phyloP scores from a whole-genome alignment of 371 early-diverging fungal species.

The Nematocida sp. region DNA sequence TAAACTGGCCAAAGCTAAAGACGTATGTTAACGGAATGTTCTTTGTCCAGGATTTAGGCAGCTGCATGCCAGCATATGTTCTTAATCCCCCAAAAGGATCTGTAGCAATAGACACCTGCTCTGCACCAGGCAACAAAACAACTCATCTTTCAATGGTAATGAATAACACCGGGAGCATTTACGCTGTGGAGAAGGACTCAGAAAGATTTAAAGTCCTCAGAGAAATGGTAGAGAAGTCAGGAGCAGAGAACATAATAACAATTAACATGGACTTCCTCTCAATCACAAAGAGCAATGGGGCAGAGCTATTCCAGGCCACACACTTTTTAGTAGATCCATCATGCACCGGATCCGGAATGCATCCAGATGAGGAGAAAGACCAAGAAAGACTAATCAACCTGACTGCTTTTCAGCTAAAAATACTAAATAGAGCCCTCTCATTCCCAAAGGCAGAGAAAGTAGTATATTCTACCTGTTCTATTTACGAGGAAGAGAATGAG shows the following conservation, averaged over 20 bases:
- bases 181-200: slow-evolving; percentile 79
- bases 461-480: slow-evolving; percentile 87
- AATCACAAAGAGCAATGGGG: slow-evolving; percentile 66
- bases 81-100: slow-evolving; percentile 70
- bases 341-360: slow-evolving; percentile 87
- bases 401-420: slow-evolving; percentile 56
- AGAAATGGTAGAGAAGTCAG: slow-evolving; percentile 70
- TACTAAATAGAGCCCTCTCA: slow-evolving; percentile 60
- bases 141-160: slow-evolving; percentile 77
- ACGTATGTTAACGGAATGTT: slow-evolving; percentile 49
- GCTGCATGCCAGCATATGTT: slow-evolving; percentile 84
- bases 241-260: slow-evolving; percentile 70
- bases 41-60: slow-evolving; percentile 61
- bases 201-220: slow-evolving; percentile 73
- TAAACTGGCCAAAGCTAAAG: slow-evolving; percentile 38
- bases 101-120: slow-evolving; percentile 84
- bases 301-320: slow-evolving; percentile 66
- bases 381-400: slow-evolving; percentile 66
- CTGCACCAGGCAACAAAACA: slow-evolving; percentile 96
- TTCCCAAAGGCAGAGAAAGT: slow-evolving; percentile 72
- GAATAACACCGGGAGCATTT: slow-evolving; percentile 75
- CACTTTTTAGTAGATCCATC: slow-evolving; percentile 90
- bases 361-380: slow-evolving; percentile 66
- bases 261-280: slow-evolving; percentile 62
- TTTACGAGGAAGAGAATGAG: slow-evolving; percentile 86